Percentiles rank a stretch among this genome's conserved stretches.
phyloP scores from a whole-genome alignment of 495 filamentous ascomycete species.

The Cenococcum geophilum region DNA sequence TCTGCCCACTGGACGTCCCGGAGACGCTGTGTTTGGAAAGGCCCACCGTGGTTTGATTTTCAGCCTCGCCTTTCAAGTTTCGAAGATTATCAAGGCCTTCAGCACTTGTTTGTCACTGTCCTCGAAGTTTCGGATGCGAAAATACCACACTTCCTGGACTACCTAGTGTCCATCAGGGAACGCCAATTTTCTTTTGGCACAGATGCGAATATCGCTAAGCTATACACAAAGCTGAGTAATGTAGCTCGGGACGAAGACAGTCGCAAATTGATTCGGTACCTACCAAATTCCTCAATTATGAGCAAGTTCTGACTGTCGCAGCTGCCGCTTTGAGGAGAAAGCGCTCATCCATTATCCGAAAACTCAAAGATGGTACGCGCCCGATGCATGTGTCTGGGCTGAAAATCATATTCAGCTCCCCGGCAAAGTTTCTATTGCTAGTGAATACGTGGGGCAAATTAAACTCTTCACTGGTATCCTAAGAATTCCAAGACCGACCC shows the following conservation, averaged over 20 bases:
- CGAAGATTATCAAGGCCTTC: background rate
- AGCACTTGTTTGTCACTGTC: background rate
- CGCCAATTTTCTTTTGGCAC: background rate
- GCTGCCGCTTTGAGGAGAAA: background rate
- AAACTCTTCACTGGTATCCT: constrained; percentile 6
- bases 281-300: too few species aligned
- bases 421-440: constrained; percentile 12
- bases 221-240: background rate
- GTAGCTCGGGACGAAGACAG: too few species aligned
- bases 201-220: background rate
- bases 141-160: constrained; percentile 6
- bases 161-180: background rate
- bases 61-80: background rate
- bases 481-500: background rate
- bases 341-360: background rate
- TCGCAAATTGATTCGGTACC: too few species aligned
- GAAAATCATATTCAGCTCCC: constrained; percentile 3
- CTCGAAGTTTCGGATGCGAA: background rate
- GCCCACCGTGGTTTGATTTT: constrained; percentile 7
- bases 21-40: constrained; percentile 11
- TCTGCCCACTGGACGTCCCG: too few species aligned
- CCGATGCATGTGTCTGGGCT: constrained; percentile 10
- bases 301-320: constrained; percentile 2
- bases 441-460: background rate
- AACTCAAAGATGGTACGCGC: constrained; percentile 5